These are phyloP conservation scores for Ammopiptanthus mongolicus DNA, from an alignment of 306 rosid species.

Conservation along the genomic window DNA sequence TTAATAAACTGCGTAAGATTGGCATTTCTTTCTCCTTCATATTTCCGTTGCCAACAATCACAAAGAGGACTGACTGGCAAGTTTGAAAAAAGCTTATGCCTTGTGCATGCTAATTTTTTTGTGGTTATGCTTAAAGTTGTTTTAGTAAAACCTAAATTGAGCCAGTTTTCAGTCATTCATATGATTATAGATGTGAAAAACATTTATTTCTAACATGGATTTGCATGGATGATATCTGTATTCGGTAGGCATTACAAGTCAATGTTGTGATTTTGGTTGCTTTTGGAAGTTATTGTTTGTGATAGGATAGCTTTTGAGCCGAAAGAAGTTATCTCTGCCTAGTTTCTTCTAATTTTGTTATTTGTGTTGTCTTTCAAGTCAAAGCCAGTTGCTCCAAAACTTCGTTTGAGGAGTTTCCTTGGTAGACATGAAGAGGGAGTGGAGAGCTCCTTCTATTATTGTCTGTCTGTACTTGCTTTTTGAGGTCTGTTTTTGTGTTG, in stretches of 20 bases:
- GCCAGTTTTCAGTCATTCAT: neutral
- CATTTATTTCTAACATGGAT: neutral
- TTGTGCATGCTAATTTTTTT: neutral
- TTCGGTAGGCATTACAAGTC: neutral
- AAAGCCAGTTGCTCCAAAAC: neutral
- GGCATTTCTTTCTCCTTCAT: neutral
- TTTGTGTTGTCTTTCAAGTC: no score
- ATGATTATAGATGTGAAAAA: neutral
- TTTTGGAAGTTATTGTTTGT: neutral
- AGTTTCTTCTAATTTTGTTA: neutral
- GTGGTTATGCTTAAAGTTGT: neutral
- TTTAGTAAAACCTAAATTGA: neutral
- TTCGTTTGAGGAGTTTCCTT: neutral
- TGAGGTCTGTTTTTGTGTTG: neutral
- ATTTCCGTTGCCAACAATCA: neutral
- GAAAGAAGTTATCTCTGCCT: neutral
- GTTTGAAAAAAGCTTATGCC: neutral
- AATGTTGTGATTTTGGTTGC: neutral
- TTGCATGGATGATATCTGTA: neutral
- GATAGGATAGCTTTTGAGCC: neutral
- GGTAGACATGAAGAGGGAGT: neutral
- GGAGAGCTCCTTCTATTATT: neutral
- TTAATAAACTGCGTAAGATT: neutral
- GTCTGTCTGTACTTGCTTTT: neutral
- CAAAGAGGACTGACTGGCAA: neutral